A percentile compares a stretch with the other conserved stretches of the same genome.
Evolutionary conservation across 495 filamentous ascomycete species (phyloP).

Genomic region (Mytilinidion resinicola): DNA sequence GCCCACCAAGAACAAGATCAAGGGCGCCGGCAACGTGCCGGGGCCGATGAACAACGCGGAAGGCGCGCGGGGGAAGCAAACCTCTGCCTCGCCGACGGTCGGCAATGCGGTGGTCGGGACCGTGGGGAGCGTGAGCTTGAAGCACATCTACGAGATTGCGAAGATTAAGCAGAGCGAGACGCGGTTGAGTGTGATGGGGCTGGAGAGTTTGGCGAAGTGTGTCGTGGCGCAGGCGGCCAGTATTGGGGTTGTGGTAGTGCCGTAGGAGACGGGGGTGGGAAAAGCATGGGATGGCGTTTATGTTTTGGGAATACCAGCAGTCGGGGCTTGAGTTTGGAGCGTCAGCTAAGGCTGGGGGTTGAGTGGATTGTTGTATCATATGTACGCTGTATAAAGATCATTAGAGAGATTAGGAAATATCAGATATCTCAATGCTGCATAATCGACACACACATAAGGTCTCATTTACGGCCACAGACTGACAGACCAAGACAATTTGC

Average conservation of each 20-base stretch:
- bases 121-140: constrained; percentile 77
- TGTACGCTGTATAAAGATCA: not conserved
- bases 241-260: constrained; percentile 74
- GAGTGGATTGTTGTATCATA: not conserved
- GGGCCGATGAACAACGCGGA: constrained; percentile 33
- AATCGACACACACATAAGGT: no score
- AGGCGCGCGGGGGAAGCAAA: constrained; percentile 24
- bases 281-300: not conserved
- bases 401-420: no score
- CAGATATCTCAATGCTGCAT: no score
- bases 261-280: constrained; percentile 39
- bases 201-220: constrained; percentile 77
- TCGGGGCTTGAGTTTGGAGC: not conserved
- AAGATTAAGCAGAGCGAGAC: constrained; percentile 85
- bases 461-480: no score
- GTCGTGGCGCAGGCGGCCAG: constrained; percentile 85
- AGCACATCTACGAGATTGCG: constrained; percentile 97
- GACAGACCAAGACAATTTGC: no score
- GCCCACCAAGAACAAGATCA: constrained; percentile 69
- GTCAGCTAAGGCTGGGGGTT: not conserved
- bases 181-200: constrained; percentile 67
- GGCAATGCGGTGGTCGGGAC: constrained; percentile 67
- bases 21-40: constrained; percentile 56
- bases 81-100: constrained; percentile 17
- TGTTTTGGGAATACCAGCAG: not conserved